Evolutionary conservation across 345 rosid genomes (phyloP), one percentile per base, ranked within the genome.

Genomic region (Reutealis trisperma): DNA sequence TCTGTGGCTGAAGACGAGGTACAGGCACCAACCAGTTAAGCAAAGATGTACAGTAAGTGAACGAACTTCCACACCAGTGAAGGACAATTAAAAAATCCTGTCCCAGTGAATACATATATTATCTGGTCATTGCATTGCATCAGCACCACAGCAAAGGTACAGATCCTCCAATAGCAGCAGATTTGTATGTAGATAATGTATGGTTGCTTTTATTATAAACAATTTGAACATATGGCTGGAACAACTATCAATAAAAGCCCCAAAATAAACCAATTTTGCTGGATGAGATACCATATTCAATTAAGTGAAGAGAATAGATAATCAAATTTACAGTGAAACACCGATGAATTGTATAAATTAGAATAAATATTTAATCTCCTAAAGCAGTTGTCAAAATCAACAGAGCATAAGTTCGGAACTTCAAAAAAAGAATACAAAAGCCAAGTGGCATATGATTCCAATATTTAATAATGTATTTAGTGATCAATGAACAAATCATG

Each of bases 161-260:
- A 54, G 37, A 54, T 19, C 1, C 47, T 22, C 58, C 32, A 52
- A 11, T 45, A 34, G 22, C 14, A 34, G 54, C 18, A 27, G 72
- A 25, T 42, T 66, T 66, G 72, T 10, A 67, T 9, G 11, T 6
- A 8, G 8, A 45, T 16, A 21, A 18, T 54, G 44, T 54, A 30
- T 3, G 62, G 61, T 10, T 32, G 69, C 51, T 74, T 12, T 42
- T 73, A 61, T 11, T 14, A 21, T 19, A 12, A 11, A 65, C 14
- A 19, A 21, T 37, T 37, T 74, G 16, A 74, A 51, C 16, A 74
- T 27, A 63, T 74, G 9, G 14, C 71, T 57, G 12, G 65, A 42
- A 52, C 9, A 34, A 52, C 42, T 54, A 5, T 37, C 13, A 5
- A 15, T 10, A 22, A 55, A 34, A 52, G 15, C 10, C 9, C 16